These are phyloP conservation scores for Trametes cingulata DNA, from an alignment of 768 basidiomycete species.

Conservation along the genomic window DNA sequence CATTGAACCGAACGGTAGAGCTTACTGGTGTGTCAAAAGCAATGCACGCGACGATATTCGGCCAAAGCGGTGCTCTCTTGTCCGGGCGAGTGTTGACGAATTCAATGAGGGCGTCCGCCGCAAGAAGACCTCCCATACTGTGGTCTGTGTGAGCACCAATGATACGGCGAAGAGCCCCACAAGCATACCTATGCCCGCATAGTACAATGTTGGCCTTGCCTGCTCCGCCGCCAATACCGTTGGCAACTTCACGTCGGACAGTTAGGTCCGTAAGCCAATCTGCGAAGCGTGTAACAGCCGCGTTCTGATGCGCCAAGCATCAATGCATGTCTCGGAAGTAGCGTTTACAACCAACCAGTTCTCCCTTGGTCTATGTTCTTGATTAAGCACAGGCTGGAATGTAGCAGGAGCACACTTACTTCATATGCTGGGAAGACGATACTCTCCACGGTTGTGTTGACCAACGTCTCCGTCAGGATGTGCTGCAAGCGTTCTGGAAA, in stretches of 20 bases:
- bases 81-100: constrained; percentile 71
- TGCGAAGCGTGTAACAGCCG: constrained; percentile 81
- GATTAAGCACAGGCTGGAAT: background rate
- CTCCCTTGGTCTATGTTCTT: constrained; percentile 74
- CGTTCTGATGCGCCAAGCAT: constrained; percentile 47
- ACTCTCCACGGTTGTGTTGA: constrained; percentile 61
- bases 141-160: background rate
- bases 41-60: constrained; percentile 78
- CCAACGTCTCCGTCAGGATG: constrained; percentile 65
- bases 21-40: constrained; percentile 91
- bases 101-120: constrained; percentile 79
- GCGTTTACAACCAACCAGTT: constrained; percentile 57
- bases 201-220: constrained; percentile 75
- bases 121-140: constrained; percentile 92
- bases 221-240: constrained; percentile 74
- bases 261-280: constrained; percentile 92
- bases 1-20: background rate
- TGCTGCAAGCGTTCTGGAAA: constrained; percentile 84
- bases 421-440: constrained; percentile 90
- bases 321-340: constrained; percentile 9
- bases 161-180: too few relatives aligned
- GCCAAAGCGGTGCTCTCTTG: constrained; percentile 74
- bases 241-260: constrained; percentile 79
- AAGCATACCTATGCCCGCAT: constrained; percentile 80
- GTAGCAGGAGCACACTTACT: constrained; percentile 40